These are phyloP conservation scores for Lepiota venenata DNA, from an alignment of 768 basidiomycete species.

Conservation along the genomic window DNA sequence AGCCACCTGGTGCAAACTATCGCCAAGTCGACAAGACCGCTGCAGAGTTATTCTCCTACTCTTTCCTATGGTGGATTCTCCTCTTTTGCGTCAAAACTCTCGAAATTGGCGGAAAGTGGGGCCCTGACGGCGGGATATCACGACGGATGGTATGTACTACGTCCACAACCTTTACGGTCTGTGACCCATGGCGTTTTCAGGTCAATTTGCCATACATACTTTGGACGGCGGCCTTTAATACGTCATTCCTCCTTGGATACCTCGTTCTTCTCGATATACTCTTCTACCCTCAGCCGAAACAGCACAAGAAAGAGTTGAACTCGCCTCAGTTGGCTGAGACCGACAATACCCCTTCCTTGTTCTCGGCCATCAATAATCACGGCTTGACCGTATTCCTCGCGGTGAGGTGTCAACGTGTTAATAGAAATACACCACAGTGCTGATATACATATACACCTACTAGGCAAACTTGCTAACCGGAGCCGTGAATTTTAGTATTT, in stretches of 20 bases:
- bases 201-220: slow-evolving; percentile 86
- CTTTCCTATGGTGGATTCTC: slow-evolving; percentile 74
- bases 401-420: slow-evolving; percentile 41
- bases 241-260: slow-evolving; percentile 79
- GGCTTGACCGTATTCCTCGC: slow-evolving; percentile 76
- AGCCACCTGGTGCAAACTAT: slow-evolving; percentile 21
- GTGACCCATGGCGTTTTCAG: slow-evolving; percentile 34
- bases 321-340: background rate
- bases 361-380: slow-evolving; percentile 84
- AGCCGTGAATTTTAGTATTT: slow-evolving; percentile 70
- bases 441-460: background rate
- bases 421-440: background rate
- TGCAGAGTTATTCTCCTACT: slow-evolving; percentile 73
- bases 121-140: slow-evolving; percentile 33
- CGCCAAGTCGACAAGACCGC: slow-evolving; percentile 73
- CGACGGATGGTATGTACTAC: slow-evolving; percentile 38
- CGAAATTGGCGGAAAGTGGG: slow-evolving; percentile 35
- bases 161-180: background rate
- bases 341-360: slow-evolving; percentile 43
- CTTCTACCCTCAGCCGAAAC: slow-evolving; percentile 52
- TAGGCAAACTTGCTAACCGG: slow-evolving; percentile 91
- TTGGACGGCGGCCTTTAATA: slow-evolving; percentile 90
- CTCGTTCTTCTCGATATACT: slow-evolving; percentile 63
- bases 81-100: slow-evolving; percentile 37
- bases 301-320: slow-evolving; percentile 15